Conservation (phyloP, 1,284 basidiomycete genomes). For the Ganoderma leucocontextum region DNA sequence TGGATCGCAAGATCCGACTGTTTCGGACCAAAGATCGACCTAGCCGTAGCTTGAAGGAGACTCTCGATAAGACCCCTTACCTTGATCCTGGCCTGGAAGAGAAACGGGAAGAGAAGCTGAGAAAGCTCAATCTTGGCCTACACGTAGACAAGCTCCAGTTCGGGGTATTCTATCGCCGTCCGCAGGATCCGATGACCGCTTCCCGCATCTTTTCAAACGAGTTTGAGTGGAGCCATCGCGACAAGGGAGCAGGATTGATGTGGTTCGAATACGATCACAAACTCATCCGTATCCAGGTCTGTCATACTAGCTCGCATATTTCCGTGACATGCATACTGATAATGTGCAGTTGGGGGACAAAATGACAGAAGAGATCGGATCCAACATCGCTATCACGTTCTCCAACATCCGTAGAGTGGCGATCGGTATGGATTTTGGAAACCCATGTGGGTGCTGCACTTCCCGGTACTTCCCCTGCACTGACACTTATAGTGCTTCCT, state of each 20-base stretch:
- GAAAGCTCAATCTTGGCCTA: slow-evolving; percentile 53
- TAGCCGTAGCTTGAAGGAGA: slow-evolving; percentile 27
- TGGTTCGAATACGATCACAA: slow-evolving; percentile 73
- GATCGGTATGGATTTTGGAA: slow-evolving; percentile 59
- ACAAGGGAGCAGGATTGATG: slow-evolving; percentile 58
- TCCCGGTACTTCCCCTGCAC: background rate
- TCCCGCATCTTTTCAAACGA: slow-evolving; percentile 71
- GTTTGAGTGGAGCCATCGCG: slow-evolving; percentile 50
- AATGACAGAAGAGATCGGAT: slow-evolving; percentile 56
- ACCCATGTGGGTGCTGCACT: slow-evolving; percentile 46
- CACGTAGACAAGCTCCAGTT: slow-evolving; percentile 69
- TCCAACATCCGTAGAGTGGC: slow-evolving; percentile 66
- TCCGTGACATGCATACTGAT: background rate
- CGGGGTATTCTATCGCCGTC: slow-evolving; percentile 57
- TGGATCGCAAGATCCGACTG: slow-evolving; percentile 39
- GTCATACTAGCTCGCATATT: slow-evolving; percentile 14
- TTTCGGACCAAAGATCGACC: slow-evolving; percentile 33
- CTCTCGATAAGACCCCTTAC: slow-evolving; percentile 62
- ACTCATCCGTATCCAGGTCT: slow-evolving; percentile 64
- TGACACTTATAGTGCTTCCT: background rate
- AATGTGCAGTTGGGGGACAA: slow-evolving; percentile 59
- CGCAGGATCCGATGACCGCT: slow-evolving; percentile 42
- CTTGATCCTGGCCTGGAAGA: slow-evolving; percentile 67
- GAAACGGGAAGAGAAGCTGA: slow-evolving; percentile 55
- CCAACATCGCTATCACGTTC: slow-evolving; percentile 62